Evolutionary conservation across 1,284 basidiomycete species (phyloP), one percentile per base, ranked within the genome.

Genomic region (Sanghuangporus sanghuang): DNA sequence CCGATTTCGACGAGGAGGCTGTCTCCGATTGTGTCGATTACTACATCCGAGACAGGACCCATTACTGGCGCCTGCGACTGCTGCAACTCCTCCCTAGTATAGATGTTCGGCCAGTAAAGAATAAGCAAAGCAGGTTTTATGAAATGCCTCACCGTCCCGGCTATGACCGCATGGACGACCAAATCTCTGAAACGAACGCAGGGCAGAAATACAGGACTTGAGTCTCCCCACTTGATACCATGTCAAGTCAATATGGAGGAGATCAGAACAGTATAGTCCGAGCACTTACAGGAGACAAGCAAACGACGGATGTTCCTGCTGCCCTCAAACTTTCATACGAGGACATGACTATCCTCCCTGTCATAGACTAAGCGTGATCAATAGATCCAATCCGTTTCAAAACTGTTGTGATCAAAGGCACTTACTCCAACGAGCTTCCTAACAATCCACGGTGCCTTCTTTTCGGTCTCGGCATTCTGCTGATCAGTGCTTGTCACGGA

Each of bases 101-200:
- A 32, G 4, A 32, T 32, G 27, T 3, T 32, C 3, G 4, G 4
- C 27, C 4, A 3, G 27, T 32, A 57, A 64, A 50, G 21, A 23
- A 32, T 57, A 27, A 58, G 59, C 38, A 48, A 39, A 39, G 42
- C 42, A 36, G 46, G 54, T 21, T 21, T 56, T 32, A 27, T 57
- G 5, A 36, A 56, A 32, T 23, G 39, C 70, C 80, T 71, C 70
- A 86, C 85, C 42, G 85, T 87, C 49, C 81, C 85, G 49, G 77
- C 82, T 39, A 86, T 79, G 44, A 86, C 81, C 3, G 80, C 82
- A 69, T 86, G 85, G 35, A 87, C 80, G 32, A 78, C 84, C 27
- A 87, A 74, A 72, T 86, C 85, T 50, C 85, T 75, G 71, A 87
- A 86, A 14, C 85, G 79, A 56, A 87, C 82, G 73, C 85, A 86